A percentile compares a stretch with the other conserved stretches of the same genome.
These are phyloP conservation scores for Torulaspora indica DNA, from an alignment of 805 yeast genomes.

Conservation along the genomic window DNA sequence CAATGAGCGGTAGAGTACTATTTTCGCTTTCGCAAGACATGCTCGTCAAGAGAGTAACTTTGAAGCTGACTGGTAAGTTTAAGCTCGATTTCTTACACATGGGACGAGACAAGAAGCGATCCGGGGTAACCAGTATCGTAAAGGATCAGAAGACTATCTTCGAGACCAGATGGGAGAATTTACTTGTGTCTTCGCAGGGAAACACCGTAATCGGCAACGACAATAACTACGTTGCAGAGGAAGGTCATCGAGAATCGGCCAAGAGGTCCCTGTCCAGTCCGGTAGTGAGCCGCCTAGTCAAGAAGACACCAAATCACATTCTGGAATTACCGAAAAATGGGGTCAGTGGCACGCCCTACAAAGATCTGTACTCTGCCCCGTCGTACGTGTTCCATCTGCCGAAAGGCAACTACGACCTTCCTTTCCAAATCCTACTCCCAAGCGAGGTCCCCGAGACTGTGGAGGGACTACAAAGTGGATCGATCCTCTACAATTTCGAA, in stretches of 20 bases:
- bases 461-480: conserved; percentile 80
- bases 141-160: conserved; percentile 55
- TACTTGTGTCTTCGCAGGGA: conserved; percentile 37
- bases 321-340: conserved; percentile 31
- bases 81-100: conserved; percentile 53
- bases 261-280: conserved; percentile 17
- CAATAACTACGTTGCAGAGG: background rate
- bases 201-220: conserved; percentile 19
- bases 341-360: conserved; percentile 36
- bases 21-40: conserved; percentile 66
- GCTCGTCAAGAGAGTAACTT: conserved; percentile 52
- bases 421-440: conserved; percentile 76
- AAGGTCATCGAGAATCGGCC: conserved; percentile 1
- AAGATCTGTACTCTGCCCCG: conserved; percentile 14
- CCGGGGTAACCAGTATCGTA: conserved; percentile 38
- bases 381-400: conserved; percentile 40
- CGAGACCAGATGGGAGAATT: conserved; percentile 70
- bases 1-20: conserved; percentile 71
- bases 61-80: conserved; percentile 60
- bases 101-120: conserved; percentile 35
- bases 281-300: conserved; percentile 12
- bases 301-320: conserved; percentile 15
- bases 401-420: conserved; percentile 80
- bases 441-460: conserved; percentile 81
- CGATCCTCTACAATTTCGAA: conserved; percentile 65